phyloP scores from a whole-genome alignment of 2,329 filamentous ascomycete genomes.

The Trichoderma semiorbis region DNA sequence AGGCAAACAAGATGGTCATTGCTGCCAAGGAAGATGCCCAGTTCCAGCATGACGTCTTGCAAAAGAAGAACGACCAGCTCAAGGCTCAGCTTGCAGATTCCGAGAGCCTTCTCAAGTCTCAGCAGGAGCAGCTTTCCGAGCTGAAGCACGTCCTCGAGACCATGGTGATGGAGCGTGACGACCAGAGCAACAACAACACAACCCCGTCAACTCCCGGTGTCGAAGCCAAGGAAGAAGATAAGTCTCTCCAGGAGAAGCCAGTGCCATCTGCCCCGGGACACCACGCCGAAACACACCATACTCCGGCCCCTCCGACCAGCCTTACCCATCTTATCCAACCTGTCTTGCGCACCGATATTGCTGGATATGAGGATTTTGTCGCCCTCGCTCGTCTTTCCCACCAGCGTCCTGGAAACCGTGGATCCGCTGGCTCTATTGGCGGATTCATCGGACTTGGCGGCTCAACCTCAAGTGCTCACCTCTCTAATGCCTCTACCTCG shows the following conservation, averaged over 20 bases:
- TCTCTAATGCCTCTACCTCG: conserved; percentile 58
- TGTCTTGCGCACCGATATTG: conserved; percentile 76
- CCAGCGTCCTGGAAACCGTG: conserved; percentile 58
- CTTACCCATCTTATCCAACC: conserved; percentile 82
- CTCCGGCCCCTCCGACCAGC: conserved; percentile 61
- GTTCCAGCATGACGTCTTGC: conserved; percentile 73
- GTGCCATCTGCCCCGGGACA: conserved; percentile 27
- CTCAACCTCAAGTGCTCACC: conserved; percentile 44
- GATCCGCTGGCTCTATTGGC: conserved; percentile 65
- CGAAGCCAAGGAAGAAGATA: conserved; percentile 53
- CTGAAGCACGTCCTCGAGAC: conserved; percentile 91
- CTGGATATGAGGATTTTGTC: conserved; percentile 80
- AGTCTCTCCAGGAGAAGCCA: conserved; percentile 28
- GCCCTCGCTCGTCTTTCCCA: conserved; percentile 69
- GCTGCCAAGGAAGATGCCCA: conserved; percentile 82
- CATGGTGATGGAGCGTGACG: conserved; percentile 71
- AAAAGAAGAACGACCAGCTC: conserved; percentile 84
- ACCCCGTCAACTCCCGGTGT: conserved; percentile 80
- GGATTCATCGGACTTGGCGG: conserved; percentile 47
- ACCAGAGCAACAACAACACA: conserved; percentile 62
- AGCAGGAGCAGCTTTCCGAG: conserved; percentile 89
- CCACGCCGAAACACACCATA: conserved; percentile 39
- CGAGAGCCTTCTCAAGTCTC: conserved; percentile 77
- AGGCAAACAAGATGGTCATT: conserved; percentile 98
- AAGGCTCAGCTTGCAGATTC: conserved; percentile 82